Evolutionary conservation across 495 filamentous ascomycete species (phyloP), one percentile per base, ranked within the genome.

Genomic region (Talaromyces wortmannii): DNA sequence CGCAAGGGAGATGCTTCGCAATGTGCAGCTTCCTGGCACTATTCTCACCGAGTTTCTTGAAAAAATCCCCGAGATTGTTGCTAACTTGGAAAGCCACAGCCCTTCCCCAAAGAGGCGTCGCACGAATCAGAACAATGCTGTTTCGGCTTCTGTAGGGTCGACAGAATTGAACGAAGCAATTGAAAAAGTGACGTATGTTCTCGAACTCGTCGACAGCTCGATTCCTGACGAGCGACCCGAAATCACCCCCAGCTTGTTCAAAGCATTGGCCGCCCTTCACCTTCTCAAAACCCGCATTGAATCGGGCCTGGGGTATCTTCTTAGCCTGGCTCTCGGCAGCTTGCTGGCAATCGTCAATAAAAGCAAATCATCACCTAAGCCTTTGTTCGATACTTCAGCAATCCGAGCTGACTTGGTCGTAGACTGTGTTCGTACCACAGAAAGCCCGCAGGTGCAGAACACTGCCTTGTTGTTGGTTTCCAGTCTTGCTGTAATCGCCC

Each of bases 401-500:
- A 85, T 96, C 7, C 82, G 92, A 31, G 88, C 87, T 12, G 95
- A 97, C 65, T 70, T 96, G 30, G 81, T 97, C 30, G 87, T 97
- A 29, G 88, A 91, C 64, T 96, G 91, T 64, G 86, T 99, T 36
- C 88, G 92, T 55, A 88, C 87, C 29, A 92, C 91, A 0, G 78
- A 87, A 5, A 95, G 84, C 67, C 90, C 91, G 0, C 88, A 94
- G 48, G 90, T 97, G 10, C 95, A 95, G 67, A 97, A 96, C 59
- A 79, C 84, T 7, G 92, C 92, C 10, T 78, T 99, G 7, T 82
- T 97, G n/a, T 78, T 99, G 13, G 84, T 97, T 13, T 88, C 91
- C 2, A 83, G 80, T 18, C 69, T 97, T 47, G 92, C 94, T 31
- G 83, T 83, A 42, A 87, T 90, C 60, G 87, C 87, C 0, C 94